A percentile compares a stretch with the other conserved stretches of the same genome.
These are phyloP conservation scores for Tricholoma sp. DNA, from an alignment of 768 basidiomycete species.

Conservation along the genomic window DNA sequence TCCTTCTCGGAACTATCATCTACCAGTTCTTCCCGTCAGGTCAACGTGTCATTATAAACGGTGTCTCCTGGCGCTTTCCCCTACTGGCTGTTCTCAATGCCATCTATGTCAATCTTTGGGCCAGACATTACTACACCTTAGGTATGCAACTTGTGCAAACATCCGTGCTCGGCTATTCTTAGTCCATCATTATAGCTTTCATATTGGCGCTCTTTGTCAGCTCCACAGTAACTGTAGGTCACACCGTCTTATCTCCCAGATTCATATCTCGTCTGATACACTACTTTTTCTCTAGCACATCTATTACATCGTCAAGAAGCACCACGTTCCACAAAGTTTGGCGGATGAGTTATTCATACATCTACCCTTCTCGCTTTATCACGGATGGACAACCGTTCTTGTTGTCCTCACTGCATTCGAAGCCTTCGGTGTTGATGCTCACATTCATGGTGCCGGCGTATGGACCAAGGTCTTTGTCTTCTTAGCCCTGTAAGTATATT, in stretches of 20 bases:
- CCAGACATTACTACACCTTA: slow-evolving; percentile 63
- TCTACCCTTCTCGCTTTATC: slow-evolving; percentile 94
- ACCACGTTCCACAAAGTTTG: slow-evolving; percentile 56
- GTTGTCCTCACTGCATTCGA: slow-evolving; percentile 81
- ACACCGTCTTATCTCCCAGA: slow-evolving; percentile 9
- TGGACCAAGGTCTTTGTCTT: slow-evolving; percentile 97
- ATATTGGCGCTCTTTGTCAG: slow-evolving; percentile 85
- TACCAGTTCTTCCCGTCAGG: slow-evolving; percentile 83
- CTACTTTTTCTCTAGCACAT: slow-evolving; percentile 55
- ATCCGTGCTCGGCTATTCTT: slow-evolving; percentile 5
- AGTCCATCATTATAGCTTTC: slow-evolving; percentile 52
- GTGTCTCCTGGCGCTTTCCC: slow-evolving; percentile 88
- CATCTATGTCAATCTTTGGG: slow-evolving; percentile 87
- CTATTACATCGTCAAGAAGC: slow-evolving; percentile 92
- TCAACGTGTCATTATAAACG: slow-evolving; percentile 78
- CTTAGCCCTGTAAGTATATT: slow-evolving; percentile 66
- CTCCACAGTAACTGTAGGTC: slow-evolving; percentile 51
- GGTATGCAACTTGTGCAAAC: slow-evolving; percentile 29
- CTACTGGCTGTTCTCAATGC: slow-evolving; percentile 83
- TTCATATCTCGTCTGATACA: slow-evolving; percentile 21
- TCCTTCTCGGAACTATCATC: slow-evolving; percentile 87
- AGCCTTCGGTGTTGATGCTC: slow-evolving; percentile 80
- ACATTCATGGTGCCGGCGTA: slow-evolving; percentile 58
- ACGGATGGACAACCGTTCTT: slow-evolving; percentile 87
- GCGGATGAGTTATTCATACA: slow-evolving; percentile 88